Percentiles rank a stretch among this genome's conserved stretches.
Evolutionary conservation across 2,329 filamentous ascomycete genomes (phyloP).

Genomic region (Cordyceps cateniannulata): DNA sequence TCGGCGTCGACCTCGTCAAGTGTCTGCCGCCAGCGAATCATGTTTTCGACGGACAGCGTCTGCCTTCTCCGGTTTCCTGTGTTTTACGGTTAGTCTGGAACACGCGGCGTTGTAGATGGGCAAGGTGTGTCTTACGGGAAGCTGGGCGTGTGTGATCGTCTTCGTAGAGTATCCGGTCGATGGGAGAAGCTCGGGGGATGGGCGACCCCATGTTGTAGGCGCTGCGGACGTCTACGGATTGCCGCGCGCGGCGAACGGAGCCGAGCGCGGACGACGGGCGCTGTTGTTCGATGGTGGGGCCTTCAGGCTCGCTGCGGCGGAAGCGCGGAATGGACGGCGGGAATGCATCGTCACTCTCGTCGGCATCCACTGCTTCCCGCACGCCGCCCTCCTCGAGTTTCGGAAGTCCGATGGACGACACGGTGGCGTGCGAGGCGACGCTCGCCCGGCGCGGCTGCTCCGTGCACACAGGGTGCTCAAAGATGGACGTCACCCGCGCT

Average conservation of each 20-base stretch:
- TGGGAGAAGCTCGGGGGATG: no score
- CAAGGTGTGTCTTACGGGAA: no score
- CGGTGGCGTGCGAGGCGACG: background rate
- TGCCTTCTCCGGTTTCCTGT: background rate
- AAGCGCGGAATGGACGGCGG: conserved; percentile 7
- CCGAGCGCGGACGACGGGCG: background rate
- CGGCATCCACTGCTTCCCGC: background rate
- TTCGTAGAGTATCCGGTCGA: no score
- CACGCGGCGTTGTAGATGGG: no score
- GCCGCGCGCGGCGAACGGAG: conserved; percentile 5
- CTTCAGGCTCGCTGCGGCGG: background rate
- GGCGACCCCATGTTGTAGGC: background rate
- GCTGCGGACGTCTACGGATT: background rate
- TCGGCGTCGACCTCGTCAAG: background rate
- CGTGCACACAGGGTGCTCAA: background rate
- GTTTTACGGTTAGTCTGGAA: background rate
- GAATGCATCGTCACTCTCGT: conserved; percentile 4
- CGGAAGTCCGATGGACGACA: background rate
- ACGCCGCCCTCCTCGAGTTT: background rate
- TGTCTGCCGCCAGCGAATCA: background rate
- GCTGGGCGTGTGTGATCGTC: no score
- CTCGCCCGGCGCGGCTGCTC: background rate
- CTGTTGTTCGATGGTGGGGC: background rate
- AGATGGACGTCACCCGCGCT: background rate
- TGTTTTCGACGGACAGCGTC: conserved; percentile 3